Evolutionary conservation across 2,329 filamentous ascomycete genomes (phyloP).

Genomic region (Aspergillus texensis): DNA sequence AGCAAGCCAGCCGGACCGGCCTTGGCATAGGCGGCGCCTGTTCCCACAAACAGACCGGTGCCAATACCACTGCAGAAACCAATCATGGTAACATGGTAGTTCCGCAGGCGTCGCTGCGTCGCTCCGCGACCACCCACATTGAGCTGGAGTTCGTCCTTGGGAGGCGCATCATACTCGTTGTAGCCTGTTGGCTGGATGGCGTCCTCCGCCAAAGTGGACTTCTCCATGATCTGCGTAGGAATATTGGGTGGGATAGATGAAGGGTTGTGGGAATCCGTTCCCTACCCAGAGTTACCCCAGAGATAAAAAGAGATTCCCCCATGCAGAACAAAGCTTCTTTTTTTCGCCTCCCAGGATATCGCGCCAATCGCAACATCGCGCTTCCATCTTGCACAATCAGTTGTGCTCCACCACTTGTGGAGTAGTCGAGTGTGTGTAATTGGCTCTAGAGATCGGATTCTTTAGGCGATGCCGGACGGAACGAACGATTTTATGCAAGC

Average conservation of each 20-base stretch:
- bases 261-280: background rate
- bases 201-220: background rate
- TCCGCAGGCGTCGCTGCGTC: slow-evolving; percentile 37
- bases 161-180: slow-evolving; percentile 6
- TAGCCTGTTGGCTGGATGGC: background rate
- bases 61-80: slow-evolving; percentile 50
- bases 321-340: background rate
- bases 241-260: background rate
- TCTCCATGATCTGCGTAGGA: background rate
- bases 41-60: slow-evolving; percentile 82
- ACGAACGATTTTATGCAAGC: background rate
- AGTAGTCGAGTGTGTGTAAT: background rate
- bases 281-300: background rate
- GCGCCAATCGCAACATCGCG: background rate
- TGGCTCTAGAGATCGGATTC: background rate
- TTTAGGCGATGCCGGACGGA: background rate
- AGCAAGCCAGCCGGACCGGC: slow-evolving; percentile 77
- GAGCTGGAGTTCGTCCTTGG: slow-evolving; percentile 32
- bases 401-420: background rate
- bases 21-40: slow-evolving; percentile 67
- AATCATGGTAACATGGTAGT: slow-evolving; percentile 39
- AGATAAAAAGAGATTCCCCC: background rate
- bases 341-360: background rate
- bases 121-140: slow-evolving; percentile 38
- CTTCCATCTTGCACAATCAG: background rate